Evolutionary conservation across 2,329 filamentous ascomycete species (phyloP), one percentile per base, ranked within the genome.

Genomic region (Gremmenia infestans): DNA sequence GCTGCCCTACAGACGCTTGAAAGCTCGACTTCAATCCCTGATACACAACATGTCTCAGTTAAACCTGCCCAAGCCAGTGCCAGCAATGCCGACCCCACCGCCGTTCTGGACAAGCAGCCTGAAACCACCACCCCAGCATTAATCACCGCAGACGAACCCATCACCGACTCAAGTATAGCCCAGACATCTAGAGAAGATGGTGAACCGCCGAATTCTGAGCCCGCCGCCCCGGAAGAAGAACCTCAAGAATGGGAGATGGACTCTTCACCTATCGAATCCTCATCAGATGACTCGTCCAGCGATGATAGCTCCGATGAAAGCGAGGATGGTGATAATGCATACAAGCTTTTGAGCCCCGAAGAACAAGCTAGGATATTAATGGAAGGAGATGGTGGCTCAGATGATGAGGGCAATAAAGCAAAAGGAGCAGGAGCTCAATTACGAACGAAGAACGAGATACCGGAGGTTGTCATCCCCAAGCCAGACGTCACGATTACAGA

Each of bases 331-430:
- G 75, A 77, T 39, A 80, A 83, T 54, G 82, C 81, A 32, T 91
- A 91, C 65, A 82, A 88, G 52, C 78, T 92, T 43, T 77, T 97
- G 1, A 86, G 86, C 53, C 82, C 91, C 2, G 90, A 92, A 66
- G 91, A 96, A 69, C 87, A 89, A 55, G 91, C 89, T 0, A 86
- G 87, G 36, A 84, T 96, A 49, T 76, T 97, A 22, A 95, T 97
- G 90, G 81, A 87, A 60, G 88, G 83, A 45, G 91, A 93, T 61
- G 85, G 80, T 35, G 89, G 85, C 2, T 91, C 88, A 1, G 91
- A 94, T 54, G 88, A 92, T 52, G 91, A 91, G 63, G 81, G 82
- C 49, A 72, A 73, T 12, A 75, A 74, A 54, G 72, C 73, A 50
- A 70, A 70, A 37, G 64, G 68, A 4, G 64, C 69, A 19, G 74